phyloP scores from a whole-genome alignment of 306 rosid genomes.

The Vigna radiata region DNA sequence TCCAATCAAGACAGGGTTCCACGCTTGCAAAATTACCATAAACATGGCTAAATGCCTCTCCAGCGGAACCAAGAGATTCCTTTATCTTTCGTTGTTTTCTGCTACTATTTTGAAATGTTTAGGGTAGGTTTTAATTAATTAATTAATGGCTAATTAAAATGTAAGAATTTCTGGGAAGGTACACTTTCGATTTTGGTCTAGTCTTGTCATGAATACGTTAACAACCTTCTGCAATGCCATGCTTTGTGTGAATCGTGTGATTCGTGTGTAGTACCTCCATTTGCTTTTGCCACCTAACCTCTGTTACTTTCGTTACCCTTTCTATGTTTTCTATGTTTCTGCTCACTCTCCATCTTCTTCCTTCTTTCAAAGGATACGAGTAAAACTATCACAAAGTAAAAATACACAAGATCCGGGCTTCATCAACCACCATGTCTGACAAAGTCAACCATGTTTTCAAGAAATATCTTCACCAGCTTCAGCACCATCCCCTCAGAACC shows the following conservation, averaged over 20 bases:
- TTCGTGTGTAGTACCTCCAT: not conserved
- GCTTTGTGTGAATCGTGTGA: not conserved
- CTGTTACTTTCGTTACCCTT: not conserved
- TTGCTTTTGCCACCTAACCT: slow-evolving; percentile 32
- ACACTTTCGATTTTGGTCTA: not conserved
- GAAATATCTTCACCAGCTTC: slow-evolving; percentile 78
- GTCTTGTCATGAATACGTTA: not conserved
- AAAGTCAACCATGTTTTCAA: slow-evolving; percentile 64
- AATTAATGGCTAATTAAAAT: not conserved
- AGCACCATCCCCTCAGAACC: slow-evolving; percentile 86
- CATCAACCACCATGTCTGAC: slow-evolving; percentile 70
- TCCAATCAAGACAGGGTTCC: not conserved
- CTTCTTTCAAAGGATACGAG: not conserved
- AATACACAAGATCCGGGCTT: slow-evolving; percentile 32
- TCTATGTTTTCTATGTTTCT: slow-evolving; percentile 6
- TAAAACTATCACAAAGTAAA: slow-evolving; percentile 10
- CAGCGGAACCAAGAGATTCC: not conserved
- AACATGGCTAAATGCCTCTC: not conserved
- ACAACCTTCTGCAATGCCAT: not conserved
- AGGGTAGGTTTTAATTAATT: not conserved
- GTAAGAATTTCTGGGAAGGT: not conserved
- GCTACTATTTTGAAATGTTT: not conserved
- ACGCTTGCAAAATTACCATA: not conserved
- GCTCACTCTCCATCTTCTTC: slow-evolving; percentile 25
- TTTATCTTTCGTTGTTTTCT: not conserved